phyloP scores from a whole-genome alignment of 495 filamentous ascomycete genomes.

The Aspergillus wentii region DNA sequence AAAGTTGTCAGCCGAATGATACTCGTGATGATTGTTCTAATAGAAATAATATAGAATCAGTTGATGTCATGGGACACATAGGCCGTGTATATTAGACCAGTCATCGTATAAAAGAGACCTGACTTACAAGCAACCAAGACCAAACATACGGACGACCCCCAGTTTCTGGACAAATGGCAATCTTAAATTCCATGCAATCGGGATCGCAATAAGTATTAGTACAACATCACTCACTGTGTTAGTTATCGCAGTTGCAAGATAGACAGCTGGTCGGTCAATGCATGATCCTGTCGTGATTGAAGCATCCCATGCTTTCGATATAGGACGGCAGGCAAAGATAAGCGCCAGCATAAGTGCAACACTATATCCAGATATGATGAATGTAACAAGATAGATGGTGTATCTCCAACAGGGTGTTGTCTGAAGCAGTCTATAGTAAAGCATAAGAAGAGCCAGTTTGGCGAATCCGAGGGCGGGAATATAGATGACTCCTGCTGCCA shows the following conservation, averaged over 20 bases:
- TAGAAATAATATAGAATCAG: too few species aligned
- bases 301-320: conserved; percentile 29
- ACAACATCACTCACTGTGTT: conserved; percentile 37
- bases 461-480: conserved; percentile 2
- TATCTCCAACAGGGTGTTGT: too few species aligned
- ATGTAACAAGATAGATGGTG: conserved; percentile 11
- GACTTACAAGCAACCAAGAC: conserved; percentile 22
- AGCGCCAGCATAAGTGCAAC: conserved; percentile 22
- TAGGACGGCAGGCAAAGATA: conserved; percentile 35
- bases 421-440: conserved; percentile 4
- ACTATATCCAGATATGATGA: conserved; percentile 23
- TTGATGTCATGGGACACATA: background rate
- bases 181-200: conserved; percentile 17
- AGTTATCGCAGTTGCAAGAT: conserved; percentile 31
- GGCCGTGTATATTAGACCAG: too few species aligned
- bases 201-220: conserved; percentile 30
- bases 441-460: conserved; percentile 1
- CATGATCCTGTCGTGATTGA: conserved; percentile 23
- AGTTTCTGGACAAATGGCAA: conserved; percentile 18
- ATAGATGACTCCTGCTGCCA: conserved; percentile 1
- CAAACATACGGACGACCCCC: conserved; percentile 16
- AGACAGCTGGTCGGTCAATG: conserved; percentile 23
- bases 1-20: conserved; percentile 22
- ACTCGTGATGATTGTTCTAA: conserved; percentile 24
- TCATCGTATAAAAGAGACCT: background rate